Evolutionary conservation across 1,284 basidiomycete genomes (phyloP).

Genomic region (Heterobasidion irregulare): DNA sequence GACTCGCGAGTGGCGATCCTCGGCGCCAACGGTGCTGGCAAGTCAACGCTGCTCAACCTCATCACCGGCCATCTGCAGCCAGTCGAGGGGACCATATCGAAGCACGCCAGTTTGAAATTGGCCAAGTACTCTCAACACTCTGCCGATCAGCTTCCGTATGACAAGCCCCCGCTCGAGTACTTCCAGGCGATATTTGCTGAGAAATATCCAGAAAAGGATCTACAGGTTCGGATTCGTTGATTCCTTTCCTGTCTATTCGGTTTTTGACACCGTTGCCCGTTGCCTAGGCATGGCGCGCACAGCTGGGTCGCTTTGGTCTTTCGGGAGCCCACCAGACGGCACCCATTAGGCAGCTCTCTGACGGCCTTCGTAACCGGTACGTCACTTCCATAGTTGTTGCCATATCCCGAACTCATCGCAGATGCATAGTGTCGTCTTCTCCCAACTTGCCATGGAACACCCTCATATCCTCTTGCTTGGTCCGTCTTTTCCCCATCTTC

Average conservation of each 20-base stretch:
- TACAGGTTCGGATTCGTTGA: conserved; percentile 33
- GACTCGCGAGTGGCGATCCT: conserved; percentile 95
- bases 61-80: conserved; percentile 86
- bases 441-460: conserved; percentile 90
- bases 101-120: conserved; percentile 87
- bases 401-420: conserved; percentile 3
- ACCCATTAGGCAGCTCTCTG: conserved; percentile 90
- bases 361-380: conserved; percentile 89
- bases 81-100: conserved; percentile 77
- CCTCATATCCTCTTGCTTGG: conserved; percentile 85
- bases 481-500: conserved; percentile 20
- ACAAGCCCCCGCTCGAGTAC: conserved; percentile 90
- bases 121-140: conserved; percentile 98
- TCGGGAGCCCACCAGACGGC: conserved; percentile 90
- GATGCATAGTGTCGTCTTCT: conserved; percentile 71
- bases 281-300: conserved; percentile 82
- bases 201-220: conserved; percentile 94
- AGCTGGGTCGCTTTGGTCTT: conserved; percentile 94
- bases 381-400: conserved; percentile 16
- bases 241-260: conserved; percentile 2
- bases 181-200: conserved; percentile 75
- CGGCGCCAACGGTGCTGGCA: conserved; percentile 97
- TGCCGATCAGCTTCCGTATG: conserved; percentile 96
- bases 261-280: conserved; percentile 3
- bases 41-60: conserved; percentile 94